phyloP scores from a whole-genome alignment of 2,329 filamentous ascomycete genomes.

The Magnaporthiopsis incrustans region DNA sequence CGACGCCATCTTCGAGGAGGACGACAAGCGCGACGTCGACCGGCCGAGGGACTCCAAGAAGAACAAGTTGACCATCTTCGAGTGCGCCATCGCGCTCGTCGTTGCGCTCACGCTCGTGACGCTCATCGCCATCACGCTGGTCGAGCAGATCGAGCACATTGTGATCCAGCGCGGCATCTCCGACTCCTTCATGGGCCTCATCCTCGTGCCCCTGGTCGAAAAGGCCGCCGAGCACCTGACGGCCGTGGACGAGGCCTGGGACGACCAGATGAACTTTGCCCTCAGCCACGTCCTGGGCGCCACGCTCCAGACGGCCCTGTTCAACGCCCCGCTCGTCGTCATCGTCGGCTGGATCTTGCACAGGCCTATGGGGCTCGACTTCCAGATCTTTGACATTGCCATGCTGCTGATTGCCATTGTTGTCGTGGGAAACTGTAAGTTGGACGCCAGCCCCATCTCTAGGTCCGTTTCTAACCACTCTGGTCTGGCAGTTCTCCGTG shows the following conservation, averaged over 20 bases:
- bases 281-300: conserved; percentile 79
- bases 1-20: conserved; percentile 62
- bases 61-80: conserved; percentile 65
- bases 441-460: conserved; percentile 26
- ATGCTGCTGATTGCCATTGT: conserved; percentile 77
- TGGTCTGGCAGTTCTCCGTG: conserved; percentile 48
- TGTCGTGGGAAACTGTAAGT: conserved; percentile 66
- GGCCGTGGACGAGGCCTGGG: conserved; percentile 77
- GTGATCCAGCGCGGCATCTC: conserved; percentile 36
- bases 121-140: conserved; percentile 65
- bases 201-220: conserved; percentile 74
- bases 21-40: conserved; percentile 61
- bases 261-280: conserved; percentile 77
- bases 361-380: conserved; percentile 69
- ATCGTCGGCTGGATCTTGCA: conserved; percentile 74
- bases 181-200: conserved; percentile 57
- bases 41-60: conserved; percentile 50
- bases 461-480: background rate
- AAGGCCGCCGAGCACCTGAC: conserved; percentile 82
- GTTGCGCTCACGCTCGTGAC: conserved; percentile 62
- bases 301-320: conserved; percentile 80
- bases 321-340: conserved; percentile 78
- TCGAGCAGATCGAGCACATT: conserved; percentile 60
- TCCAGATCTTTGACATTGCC: conserved; percentile 79
- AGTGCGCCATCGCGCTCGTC: conserved; percentile 58